Evolutionary conservation across 495 filamentous ascomycete genomes (phyloP), one percentile per base, ranked within the genome.

Genomic region (Opeltia flavorubescens): DNA sequence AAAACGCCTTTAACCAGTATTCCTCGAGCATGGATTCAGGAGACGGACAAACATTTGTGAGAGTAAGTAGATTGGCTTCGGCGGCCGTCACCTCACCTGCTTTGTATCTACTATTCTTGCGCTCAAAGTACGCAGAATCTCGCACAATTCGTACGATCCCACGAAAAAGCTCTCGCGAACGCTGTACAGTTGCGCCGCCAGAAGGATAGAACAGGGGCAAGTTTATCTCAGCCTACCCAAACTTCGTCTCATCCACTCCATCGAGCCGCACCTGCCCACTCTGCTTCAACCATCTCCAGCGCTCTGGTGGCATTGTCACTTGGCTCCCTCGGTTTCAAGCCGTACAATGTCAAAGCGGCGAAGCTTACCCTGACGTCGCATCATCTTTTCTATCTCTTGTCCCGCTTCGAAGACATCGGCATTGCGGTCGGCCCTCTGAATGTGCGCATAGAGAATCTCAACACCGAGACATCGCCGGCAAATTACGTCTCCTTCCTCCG

Each of bases 81-180:
- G 11, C 30, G 5, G 12, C 31, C 27, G 12, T 24, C 42, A n/a
- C 42, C 28, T n/a, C 21, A n/a, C 25, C 7, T 30, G 43, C 33
- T 33, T 33, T 33, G 30, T 33, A 9, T 33, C 30, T 15, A 33
- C 30, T 9, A n/a, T 30, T 9, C 26, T 44, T 23, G 15, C 26
- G 29, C 42, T 44, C 24, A 44, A 15, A 43, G 26, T 20, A 20
- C n/a, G 4, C 51, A 95, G 89, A 91, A 91, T 68, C 75, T 98
- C 51, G 88, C 89, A 52, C 82, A 80, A 62, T 96, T 94, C 66
- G 87, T 98, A 60, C 85, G 89, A 47, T 94, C 88, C 28, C 86
- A 98, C 66, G 91, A 98, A 63, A 94, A 93, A 67, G 91, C 87
- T 23, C 77, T 98, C 49, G 91, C 91, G 53, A 96, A 96, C 66